These are phyloP conservation scores for Cyberlindnera suaveolens DNA, from an alignment of 805 yeast genomes.

Conservation along the genomic window DNA sequence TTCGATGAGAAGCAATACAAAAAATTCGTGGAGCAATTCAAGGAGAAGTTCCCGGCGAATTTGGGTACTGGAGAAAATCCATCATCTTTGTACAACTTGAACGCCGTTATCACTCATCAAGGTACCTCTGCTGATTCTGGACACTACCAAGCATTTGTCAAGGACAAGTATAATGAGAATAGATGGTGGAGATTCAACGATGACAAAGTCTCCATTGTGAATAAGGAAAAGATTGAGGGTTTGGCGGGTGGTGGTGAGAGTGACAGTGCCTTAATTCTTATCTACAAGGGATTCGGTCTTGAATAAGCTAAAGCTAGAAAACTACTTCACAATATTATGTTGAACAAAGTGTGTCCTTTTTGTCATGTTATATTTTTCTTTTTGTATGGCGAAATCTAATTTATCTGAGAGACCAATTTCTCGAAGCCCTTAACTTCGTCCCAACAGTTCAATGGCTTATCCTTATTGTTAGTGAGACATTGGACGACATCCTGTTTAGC, in stretches of 20 bases:
- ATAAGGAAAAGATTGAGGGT: constrained; percentile 72
- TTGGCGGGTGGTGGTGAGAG: constrained; percentile 98
- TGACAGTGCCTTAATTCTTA: constrained; percentile 85
- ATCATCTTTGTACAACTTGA: constrained; percentile 77
- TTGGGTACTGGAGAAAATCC: constrained; percentile 67
- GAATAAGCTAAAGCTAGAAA: constrained; percentile 17
- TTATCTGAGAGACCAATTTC: constrained; percentile 45
- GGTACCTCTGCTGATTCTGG: constrained; percentile 97
- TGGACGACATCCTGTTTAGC: constrained; percentile 46
- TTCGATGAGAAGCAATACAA: constrained; percentile 39
- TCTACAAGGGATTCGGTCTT: constrained; percentile 79
- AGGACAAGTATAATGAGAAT: constrained; percentile 65
- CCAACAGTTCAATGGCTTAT: constrained; percentile 74
- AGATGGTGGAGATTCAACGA: constrained; percentile 96
- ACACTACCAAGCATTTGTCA: constrained; percentile 88
- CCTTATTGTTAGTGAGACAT: constrained; percentile 57
- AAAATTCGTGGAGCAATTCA: constrained; percentile 43
- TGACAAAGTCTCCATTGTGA: constrained; percentile 76
- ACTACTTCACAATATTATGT: background rate
- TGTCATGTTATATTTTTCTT: background rate
- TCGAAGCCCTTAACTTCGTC: constrained; percentile 70
- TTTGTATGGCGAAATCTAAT: constrained; percentile 7
- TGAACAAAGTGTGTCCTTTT: background rate
- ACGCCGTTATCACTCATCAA: constrained; percentile 83
- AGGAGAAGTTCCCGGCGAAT: constrained; percentile 40